A percentile compares a stretch with the other conserved stretches of the same genome.
Evolutionary conservation across 116 monocot species (phyloP).

Genomic region (Zostera marina): DNA sequence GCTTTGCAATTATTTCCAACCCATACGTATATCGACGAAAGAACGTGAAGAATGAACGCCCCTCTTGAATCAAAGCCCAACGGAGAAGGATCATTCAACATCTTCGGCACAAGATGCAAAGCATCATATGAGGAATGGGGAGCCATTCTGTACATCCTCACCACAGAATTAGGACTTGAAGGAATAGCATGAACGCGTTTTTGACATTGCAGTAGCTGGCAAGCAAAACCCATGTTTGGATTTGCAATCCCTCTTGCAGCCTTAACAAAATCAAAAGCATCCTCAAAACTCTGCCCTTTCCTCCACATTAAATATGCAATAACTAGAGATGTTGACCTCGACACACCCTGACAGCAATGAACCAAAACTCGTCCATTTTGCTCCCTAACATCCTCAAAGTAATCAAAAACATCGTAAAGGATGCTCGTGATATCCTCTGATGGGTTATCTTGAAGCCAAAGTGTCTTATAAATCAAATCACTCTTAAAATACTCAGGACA

Average conservation of each 20-base stretch:
- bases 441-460: constrained; percentile 91
- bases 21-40: constrained; percentile 79
- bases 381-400: constrained; percentile 94
- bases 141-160: constrained; percentile 85
- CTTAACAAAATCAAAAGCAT: constrained; percentile 88
- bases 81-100: constrained; percentile 58
- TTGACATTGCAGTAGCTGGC: constrained; percentile 94
- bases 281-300: constrained; percentile 97
- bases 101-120: constrained; percentile 82
- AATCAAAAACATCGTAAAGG: constrained; percentile 94
- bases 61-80: constrained; percentile 74
- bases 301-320: constrained; percentile 99
- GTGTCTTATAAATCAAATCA: constrained; percentile 80
- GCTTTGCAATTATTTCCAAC: constrained; percentile 55
- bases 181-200: constrained; percentile 94
- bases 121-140: constrained; percentile 92
- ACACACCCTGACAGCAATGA: constrained; percentile 95
- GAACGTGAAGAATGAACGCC: constrained; percentile 74
- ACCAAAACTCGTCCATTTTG: constrained; percentile 76
- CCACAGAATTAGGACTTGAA: constrained; percentile 63
- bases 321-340: constrained; percentile 77
- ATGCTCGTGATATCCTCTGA: constrained; percentile 94
- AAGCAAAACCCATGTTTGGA: constrained; percentile 96
- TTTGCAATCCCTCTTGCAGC: constrained; percentile 86
- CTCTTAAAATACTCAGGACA: constrained; percentile 93